These are phyloP conservation scores for Aspergillus baeticus DNA, from an alignment of 495 filamentous ascomycete species.

Conservation along the genomic window DNA sequence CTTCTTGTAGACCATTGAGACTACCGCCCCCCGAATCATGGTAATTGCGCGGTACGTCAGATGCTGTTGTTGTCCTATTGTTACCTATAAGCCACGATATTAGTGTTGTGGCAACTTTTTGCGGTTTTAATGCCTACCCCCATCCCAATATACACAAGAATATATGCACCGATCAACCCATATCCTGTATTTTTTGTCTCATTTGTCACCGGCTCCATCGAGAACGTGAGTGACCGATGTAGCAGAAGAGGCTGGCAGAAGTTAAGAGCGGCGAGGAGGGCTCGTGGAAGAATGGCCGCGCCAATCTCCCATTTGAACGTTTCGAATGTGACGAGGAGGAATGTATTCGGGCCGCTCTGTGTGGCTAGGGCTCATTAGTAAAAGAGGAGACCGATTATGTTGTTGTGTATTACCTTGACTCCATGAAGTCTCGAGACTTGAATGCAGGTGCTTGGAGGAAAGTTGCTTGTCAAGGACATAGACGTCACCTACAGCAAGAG, in stretches of 20 bases:
- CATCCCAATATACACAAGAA: conserved; percentile 60
- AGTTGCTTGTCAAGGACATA: conserved; percentile 46
- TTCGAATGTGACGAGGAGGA: conserved; percentile 29
- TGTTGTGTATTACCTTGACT: conserved; percentile 16
- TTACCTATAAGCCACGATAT: conserved; percentile 29
- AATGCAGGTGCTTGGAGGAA: conserved; percentile 37
- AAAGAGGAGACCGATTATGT: background rate
- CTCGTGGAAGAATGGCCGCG: conserved; percentile 51
- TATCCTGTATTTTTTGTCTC: conserved; percentile 53
- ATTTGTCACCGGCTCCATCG: conserved; percentile 38
- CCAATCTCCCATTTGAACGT: conserved; percentile 48
- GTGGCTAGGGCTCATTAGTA: conserved; percentile 11
- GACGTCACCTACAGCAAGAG: conserved; percentile 46
- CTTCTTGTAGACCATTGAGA: conserved; percentile 57
- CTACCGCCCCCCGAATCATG: conserved; percentile 59
- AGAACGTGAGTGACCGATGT: conserved; percentile 48
- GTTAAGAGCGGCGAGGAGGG: conserved; percentile 56
- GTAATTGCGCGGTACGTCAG: conserved; percentile 57
- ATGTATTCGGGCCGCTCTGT: conserved; percentile 13
- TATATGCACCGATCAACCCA: conserved; percentile 63
- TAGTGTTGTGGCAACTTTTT: background rate
- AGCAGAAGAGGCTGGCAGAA: conserved; percentile 67
- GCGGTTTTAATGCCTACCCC: conserved; percentile 44
- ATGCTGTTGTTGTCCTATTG: conserved; percentile 53
- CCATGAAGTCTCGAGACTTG: conserved; percentile 35